Percentiles rank a stretch among this genome's conserved stretches.
These are phyloP conservation scores for Fusarium sp. DNA, from an alignment of 2,329 filamentous ascomycete genomes.

Conservation along the genomic window DNA sequence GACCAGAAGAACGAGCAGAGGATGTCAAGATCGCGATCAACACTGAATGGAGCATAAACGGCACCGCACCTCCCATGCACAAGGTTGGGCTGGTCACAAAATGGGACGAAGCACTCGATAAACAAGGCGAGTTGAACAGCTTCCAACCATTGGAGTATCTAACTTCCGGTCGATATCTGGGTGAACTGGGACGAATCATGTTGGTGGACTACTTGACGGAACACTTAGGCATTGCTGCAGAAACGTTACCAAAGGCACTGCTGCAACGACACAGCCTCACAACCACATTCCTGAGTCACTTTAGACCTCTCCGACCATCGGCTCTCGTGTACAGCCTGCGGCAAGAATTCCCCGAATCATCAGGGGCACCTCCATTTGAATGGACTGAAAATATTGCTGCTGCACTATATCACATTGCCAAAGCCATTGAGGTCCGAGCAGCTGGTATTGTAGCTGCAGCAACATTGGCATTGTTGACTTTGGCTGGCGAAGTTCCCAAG, in stretches of 20 bases:
- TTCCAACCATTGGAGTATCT: constrained; percentile 89
- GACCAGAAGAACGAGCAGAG: constrained; percentile 57
- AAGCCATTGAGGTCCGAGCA: constrained; percentile 76
- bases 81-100: constrained; percentile 71
- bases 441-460: constrained; percentile 80
- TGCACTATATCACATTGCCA: constrained; percentile 73
- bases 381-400: constrained; percentile 73
- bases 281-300: constrained; percentile 78
- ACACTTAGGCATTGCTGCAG: constrained; percentile 52
- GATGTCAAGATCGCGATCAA: constrained; percentile 80
- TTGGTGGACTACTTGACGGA: constrained; percentile 72
- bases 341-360: constrained; percentile 62
- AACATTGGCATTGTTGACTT: constrained; percentile 74
- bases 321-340: constrained; percentile 60
- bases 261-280: constrained; percentile 70
- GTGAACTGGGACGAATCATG: constrained; percentile 78
- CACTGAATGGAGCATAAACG: constrained; percentile 86
- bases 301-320: constrained; percentile 64
- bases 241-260: constrained; percentile 66
- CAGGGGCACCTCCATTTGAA: constrained; percentile 59
- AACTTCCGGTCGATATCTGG: constrained; percentile 81
- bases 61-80: constrained; percentile 74
- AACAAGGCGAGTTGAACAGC: constrained; percentile 74
- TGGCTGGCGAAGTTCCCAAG: constrained; percentile 72
- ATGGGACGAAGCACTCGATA: constrained; percentile 77